A percentile compares a stretch with the other conserved stretches of the same genome.
phyloP scores from a whole-genome alignment of 805 yeast species.

The Debaryomyces hansenii region DNA sequence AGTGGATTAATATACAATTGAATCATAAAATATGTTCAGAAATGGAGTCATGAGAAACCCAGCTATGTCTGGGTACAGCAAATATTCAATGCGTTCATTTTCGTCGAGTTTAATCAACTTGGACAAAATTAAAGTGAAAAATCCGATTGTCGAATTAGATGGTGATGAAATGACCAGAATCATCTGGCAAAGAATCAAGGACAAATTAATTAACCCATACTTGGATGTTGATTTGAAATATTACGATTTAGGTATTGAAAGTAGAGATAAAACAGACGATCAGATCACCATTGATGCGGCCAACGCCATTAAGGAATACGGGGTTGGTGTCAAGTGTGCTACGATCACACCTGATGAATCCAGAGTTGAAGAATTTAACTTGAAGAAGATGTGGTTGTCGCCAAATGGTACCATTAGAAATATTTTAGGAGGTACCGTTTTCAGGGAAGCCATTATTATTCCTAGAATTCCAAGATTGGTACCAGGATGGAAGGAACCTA shows the following conservation, averaged over 20 bases:
- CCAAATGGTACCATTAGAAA: conserved; percentile 86
- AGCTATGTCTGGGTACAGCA: conserved; percentile 1
- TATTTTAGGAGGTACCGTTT: conserved; percentile 79
- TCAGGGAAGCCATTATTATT: conserved; percentile 81
- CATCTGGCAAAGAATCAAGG: conserved; percentile 76
- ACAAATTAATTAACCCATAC: conserved; percentile 65
- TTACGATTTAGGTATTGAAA: conserved; percentile 68
- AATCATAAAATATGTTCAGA: not conserved
- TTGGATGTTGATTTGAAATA: conserved; percentile 73
- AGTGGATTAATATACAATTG: not conserved
- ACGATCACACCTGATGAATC: conserved; percentile 84
- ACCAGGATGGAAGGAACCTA: conserved; percentile 80
- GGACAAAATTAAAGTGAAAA: conserved; percentile 63
- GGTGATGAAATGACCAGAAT: conserved; percentile 89
- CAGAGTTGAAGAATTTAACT: conserved; percentile 69
- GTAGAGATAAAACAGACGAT: conserved; percentile 71
- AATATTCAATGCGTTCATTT: conserved; percentile 10
- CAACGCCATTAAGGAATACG: conserved; percentile 68
- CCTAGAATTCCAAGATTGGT: conserved; percentile 75
- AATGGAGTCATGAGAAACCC: conserved; percentile 3
- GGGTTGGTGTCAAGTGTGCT: conserved; percentile 84
- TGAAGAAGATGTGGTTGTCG: conserved; percentile 82
- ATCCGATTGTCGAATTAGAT: conserved; percentile 76
- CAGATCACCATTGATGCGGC: conserved; percentile 79
- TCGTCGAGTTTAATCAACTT: conserved; percentile 7